Conservation (phyloP, 305 asterid genomes). For the Stenogyne calaminthoides region DNA sequence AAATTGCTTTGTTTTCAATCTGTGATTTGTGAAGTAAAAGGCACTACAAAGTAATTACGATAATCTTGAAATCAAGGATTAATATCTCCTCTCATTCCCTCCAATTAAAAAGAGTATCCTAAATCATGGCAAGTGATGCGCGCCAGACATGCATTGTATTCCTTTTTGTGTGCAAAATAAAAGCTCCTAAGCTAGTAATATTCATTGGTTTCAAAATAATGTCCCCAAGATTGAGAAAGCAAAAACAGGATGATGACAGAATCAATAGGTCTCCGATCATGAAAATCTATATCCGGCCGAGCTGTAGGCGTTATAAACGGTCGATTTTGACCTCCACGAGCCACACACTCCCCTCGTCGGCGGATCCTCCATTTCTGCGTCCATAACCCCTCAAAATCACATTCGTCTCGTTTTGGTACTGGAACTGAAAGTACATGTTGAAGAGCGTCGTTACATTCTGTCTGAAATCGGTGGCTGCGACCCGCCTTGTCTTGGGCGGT, state of each 20-base stretch:
- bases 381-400: conserved; percentile 36
- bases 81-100: background rate
- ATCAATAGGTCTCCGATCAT: background rate
- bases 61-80: no score
- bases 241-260: background rate
- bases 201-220: conserved; percentile 2
- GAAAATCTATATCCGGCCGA: background rate
- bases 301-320: background rate
- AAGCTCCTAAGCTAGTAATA: background rate
- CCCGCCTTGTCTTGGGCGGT: conserved; percentile 29
- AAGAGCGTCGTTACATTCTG: conserved; percentile 44
- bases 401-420: conserved; percentile 29
- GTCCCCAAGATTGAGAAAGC: background rate
- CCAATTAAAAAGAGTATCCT: background rate
- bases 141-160: background rate
- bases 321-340: conserved; percentile 41
- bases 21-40: background rate
- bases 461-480: conserved; percentile 30
- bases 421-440: conserved; percentile 39
- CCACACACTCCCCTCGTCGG: conserved; percentile 30
- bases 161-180: background rate
- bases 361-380: conserved; percentile 32
- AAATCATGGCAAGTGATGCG: background rate
- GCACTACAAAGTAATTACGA: no score
- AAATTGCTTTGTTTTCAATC: background rate